phyloP scores from a whole-genome alignment of 768 basidiomycete species.

The Scleroderma bovista region DNA sequence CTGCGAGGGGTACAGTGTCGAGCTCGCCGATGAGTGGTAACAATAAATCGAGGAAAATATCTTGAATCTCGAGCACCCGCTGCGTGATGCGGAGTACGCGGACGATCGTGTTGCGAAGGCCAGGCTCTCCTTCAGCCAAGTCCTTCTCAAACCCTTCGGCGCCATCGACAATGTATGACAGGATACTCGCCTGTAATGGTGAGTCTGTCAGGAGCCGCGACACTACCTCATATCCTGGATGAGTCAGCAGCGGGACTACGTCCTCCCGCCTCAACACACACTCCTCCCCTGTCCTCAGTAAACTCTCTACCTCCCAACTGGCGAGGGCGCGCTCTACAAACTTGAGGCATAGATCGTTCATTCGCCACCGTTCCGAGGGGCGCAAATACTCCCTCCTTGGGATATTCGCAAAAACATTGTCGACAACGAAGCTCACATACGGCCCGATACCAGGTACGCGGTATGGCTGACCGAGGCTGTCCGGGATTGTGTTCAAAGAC shows the following conservation, averaged over 20 bases:
- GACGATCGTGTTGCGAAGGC: conserved; percentile 68
- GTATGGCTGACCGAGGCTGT: conserved; percentile 74
- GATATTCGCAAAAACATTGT: conserved; percentile 81
- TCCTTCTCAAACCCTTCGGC: conserved; percentile 70
- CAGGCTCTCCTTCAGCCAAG: conserved; percentile 61
- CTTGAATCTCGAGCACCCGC: conserved; percentile 79
- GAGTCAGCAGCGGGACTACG: conserved; percentile 53
- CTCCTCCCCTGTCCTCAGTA: conserved; percentile 58
- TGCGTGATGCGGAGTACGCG: conserved; percentile 79
- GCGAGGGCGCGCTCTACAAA: conserved; percentile 83
- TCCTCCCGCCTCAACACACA: conserved; percentile 44
- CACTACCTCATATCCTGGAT: conserved; percentile 87
- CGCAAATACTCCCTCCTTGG: conserved; percentile 68
- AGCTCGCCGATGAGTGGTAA: conserved; percentile 70
- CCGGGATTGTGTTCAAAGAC: conserved; percentile 70
- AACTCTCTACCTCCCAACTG: conserved; percentile 71
- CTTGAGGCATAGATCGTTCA: conserved; percentile 77
- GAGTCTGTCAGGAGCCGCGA: conserved; percentile 71
- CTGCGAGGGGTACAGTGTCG: conserved; percentile 48
- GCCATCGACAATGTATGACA: conserved; percentile 79
- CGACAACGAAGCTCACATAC: conserved; percentile 81
- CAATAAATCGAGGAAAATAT: conserved; percentile 84
- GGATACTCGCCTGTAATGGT: conserved; percentile 63
- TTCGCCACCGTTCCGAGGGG: conserved; percentile 77
- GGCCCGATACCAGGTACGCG: conserved; percentile 77